A percentile compares a stretch with the other conserved stretches of the same genome.
Evolutionary conservation across 192 early-diverging fungal species (phyloP).

Genomic region (Coemansia erecta): DNA sequence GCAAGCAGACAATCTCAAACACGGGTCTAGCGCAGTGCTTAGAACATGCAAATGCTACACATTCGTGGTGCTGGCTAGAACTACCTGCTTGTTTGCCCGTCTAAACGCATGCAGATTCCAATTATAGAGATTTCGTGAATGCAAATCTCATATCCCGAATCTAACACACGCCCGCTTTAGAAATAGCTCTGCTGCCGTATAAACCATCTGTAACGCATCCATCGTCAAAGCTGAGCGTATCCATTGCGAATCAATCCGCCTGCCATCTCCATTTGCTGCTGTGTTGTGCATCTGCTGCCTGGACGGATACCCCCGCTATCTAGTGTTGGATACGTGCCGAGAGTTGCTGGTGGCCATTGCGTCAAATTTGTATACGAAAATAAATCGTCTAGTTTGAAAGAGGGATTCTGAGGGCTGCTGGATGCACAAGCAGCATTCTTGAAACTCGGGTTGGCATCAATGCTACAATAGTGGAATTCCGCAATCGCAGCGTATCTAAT

Average conservation of each 20-base stretch:
- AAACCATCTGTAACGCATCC: slow-evolving; percentile 3
- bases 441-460: background rate
- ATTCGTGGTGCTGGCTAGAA: background rate
- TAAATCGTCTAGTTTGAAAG: slow-evolving; percentile 30
- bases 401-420: slow-evolving; percentile 7
- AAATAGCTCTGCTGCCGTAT: background rate
- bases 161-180: background rate
- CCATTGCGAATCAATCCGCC: slow-evolving; percentile 3
- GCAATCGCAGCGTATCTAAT: too few relatives aligned
- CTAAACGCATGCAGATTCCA: background rate
- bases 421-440: background rate
- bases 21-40: background rate
- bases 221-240: slow-evolving; percentile 7
- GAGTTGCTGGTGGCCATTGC: slow-evolving; percentile 38
- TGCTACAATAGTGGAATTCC: too few relatives aligned
- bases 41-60: too few relatives aligned
- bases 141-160: background rate
- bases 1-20: background rate
- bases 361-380: slow-evolving; percentile 29
- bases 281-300: background rate
- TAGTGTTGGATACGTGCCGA: slow-evolving; percentile 43
- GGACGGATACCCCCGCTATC: background rate
- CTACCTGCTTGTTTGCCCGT: background rate
- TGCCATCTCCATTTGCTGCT: background rate
- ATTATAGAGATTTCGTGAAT: background rate